Evolutionary conservation across 345 rosid species (phyloP), one percentile per base, ranked within the genome.

Genomic region (Lepidium aucheri): DNA sequence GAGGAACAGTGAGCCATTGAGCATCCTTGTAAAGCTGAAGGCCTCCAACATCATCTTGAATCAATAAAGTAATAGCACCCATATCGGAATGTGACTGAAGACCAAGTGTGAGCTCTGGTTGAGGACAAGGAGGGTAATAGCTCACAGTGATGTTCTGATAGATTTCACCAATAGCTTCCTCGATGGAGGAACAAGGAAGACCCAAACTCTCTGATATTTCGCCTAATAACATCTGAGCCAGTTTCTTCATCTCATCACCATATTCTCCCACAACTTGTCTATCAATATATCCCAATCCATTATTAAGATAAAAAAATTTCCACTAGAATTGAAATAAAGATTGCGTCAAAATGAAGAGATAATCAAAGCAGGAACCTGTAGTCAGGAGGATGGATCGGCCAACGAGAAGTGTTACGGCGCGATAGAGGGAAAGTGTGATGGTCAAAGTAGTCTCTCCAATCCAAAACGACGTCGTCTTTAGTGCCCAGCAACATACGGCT

Each of bases 361-460:
- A 22, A 26, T 11, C 33, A 47, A 63, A 49, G 45, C 2, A 65
- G 13, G 16, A 38, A 83, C 95, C 92, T 83, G 84, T 93, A 93
- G 55, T 74, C 63, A 20, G 86, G 74, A 56, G 93, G 96, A 40
- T 54, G 76, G 33, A 73, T 71, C 3, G 97, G 98, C 97, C 98
- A 93, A 45, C 65, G 75, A 58, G 74, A 83, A 20, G 94, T 84
- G 60, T 85, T 53, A 40, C 96, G 91, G 12, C 94, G 90, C 18
- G 86, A 81, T 66, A 82, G 83, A 26, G 98, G 97, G 13, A 89
- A 69, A 0, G 91, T 82, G 62, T 92, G 98, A 78, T 89, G 95
- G 58, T 92, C 95, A 10, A 89, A 89, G 82, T 87, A 92, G 38
- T 93, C 98, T 64, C 98, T 87, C 98, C 97, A 93, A 63, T 89